Conservation (phyloP, 2,329 filamentous ascomycete genomes). For the Cryphonectria japonica region DNA sequence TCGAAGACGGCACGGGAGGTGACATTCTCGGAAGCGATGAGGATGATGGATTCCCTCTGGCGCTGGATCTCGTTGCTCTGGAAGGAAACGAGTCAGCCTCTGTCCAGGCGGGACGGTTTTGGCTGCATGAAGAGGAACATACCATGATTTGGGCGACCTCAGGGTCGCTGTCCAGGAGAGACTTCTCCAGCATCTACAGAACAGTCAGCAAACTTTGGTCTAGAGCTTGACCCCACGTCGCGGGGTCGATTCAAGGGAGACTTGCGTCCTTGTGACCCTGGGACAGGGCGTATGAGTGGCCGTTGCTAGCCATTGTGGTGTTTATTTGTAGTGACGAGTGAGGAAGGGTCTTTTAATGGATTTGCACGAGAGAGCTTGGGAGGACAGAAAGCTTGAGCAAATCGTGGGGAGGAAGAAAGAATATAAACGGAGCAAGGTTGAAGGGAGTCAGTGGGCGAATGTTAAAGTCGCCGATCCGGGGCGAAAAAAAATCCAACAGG, state of each 20-base stretch:
- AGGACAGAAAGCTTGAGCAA: background rate
- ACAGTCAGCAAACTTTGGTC: constrained; percentile 35
- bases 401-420: background rate
- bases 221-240: constrained; percentile 1
- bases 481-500: constrained; percentile 26
- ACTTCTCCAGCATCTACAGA: constrained; percentile 90
- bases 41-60: constrained; percentile 96
- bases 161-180: constrained; percentile 86
- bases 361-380: background rate
- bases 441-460: constrained; percentile 3
- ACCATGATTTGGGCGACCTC: constrained; percentile 98
- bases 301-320: constrained; percentile 38
- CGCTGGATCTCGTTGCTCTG: constrained; percentile 93
- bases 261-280: constrained; percentile 42
- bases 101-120: background rate
- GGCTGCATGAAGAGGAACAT: constrained; percentile 40
- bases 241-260: constrained; percentile 16
- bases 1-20: constrained; percentile 98
- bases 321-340: background rate
- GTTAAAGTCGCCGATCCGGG: constrained; percentile 18
- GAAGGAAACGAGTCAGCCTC: constrained; percentile 17
- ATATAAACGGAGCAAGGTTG: constrained; percentile 5
- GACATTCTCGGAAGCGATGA: constrained; percentile 99
- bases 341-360: too few relatives aligned
- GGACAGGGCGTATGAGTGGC: constrained; percentile 40